Conservation (phyloP, 768 basidiomycete species). For the Tylopilus plumbeoviolaceoides region DNA sequence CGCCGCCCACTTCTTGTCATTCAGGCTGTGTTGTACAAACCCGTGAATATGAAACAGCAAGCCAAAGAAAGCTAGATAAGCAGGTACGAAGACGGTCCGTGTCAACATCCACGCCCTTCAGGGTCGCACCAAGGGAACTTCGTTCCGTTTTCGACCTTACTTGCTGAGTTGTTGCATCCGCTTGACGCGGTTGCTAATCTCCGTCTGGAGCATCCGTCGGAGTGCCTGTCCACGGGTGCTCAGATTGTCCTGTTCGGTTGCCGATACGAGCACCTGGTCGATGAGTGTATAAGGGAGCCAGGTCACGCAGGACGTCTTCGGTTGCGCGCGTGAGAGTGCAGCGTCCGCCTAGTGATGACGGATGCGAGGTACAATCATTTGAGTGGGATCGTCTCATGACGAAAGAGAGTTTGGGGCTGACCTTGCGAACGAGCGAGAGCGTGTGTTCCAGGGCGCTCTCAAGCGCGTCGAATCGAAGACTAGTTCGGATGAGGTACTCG, state of each 20-base stretch:
- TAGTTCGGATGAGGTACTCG: slow-evolving; percentile 78
- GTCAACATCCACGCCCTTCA: too few relatives aligned
- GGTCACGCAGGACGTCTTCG: slow-evolving; percentile 54
- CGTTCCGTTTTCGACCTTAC: not conserved
- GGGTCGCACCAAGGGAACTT: not conserved
- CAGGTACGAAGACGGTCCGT: not conserved
- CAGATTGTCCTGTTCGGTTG: slow-evolving; percentile 48
- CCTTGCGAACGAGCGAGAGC: slow-evolving; percentile 68
- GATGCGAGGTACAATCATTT: slow-evolving; percentile 3
- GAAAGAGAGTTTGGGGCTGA: slow-evolving; percentile 30
- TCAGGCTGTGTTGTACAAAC: not conserved
- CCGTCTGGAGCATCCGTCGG: slow-evolving; percentile 51
- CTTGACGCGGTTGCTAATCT: slow-evolving; percentile 61
- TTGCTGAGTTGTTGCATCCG: slow-evolving; percentile 64
- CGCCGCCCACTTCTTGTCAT: not conserved
- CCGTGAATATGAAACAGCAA: slow-evolving; percentile 7
- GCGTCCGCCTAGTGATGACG: slow-evolving; percentile 48
- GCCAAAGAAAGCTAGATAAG: not conserved
- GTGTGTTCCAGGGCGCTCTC: slow-evolving; percentile 74
- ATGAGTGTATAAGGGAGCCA: slow-evolving; percentile 85
- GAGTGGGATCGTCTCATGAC: not conserved
- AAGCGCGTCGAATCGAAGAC: slow-evolving; percentile 74
- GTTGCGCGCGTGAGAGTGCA: slow-evolving; percentile 47
- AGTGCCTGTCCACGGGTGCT: slow-evolving; percentile 39
- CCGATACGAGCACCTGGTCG: slow-evolving; percentile 73